These are phyloP conservation scores for Saturnispora silvae DNA, from an alignment of 805 yeast genomes.

Conservation along the genomic window DNA sequence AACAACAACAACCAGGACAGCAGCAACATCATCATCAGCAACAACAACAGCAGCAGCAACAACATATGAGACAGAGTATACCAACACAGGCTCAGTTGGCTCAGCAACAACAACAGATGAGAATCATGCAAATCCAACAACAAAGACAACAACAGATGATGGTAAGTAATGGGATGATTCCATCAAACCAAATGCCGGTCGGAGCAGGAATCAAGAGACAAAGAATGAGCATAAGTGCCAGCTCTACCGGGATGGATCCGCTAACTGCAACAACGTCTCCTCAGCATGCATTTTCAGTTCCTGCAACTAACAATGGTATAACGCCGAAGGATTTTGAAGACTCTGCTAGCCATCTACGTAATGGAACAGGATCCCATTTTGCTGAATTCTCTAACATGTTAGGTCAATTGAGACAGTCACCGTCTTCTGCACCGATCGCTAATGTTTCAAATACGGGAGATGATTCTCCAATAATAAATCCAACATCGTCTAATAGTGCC, in stretches of 20 bases:
- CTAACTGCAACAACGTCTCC: conserved; percentile 11
- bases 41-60: conserved; percentile 1
- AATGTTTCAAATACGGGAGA: neutral
- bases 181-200: conserved; percentile 10
- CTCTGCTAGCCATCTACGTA: conserved; percentile 34
- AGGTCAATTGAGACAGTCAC: conserved; percentile 13
- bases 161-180: conserved; percentile 11
- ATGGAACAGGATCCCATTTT: conserved; percentile 10
- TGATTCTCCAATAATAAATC: too few species aligned
- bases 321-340: conserved; percentile 61
- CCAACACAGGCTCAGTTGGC: conserved; percentile 6
- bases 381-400: conserved; percentile 14
- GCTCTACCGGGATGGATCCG: conserved; percentile 13
- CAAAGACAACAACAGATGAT: conserved; percentile 14
- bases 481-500: too few species aligned
- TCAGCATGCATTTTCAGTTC: conserved; percentile 17
- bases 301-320: conserved; percentile 7
- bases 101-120: conserved; percentile 9
- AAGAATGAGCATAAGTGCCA: conserved; percentile 13
- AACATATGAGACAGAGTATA: neutral
- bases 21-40: neutral
- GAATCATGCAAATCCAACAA: conserved; percentile 14
- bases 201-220: conserved; percentile 13
- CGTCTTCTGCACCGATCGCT: conserved; percentile 11
- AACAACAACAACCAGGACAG: neutral